Conservation (phyloP, 805 yeast species). For the Metschnikowia dekortorum region DNA sequence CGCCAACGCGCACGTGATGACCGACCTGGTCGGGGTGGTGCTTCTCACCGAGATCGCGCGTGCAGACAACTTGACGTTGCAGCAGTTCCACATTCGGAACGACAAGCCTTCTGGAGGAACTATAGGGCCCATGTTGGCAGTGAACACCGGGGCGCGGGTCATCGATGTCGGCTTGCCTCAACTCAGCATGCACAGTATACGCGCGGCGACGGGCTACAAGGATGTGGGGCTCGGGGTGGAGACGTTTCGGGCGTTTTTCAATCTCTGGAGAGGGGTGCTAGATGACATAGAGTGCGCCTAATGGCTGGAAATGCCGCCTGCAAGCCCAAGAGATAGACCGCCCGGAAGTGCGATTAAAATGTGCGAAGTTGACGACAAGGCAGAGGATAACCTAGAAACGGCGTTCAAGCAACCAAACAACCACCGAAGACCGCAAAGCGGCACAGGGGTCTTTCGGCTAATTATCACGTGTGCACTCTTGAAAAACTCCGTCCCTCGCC, state of each 20-base stretch:
- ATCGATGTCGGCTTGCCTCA: slow-evolving; percentile 41
- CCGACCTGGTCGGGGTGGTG: slow-evolving; percentile 29
- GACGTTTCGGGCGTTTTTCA: slow-evolving; percentile 29
- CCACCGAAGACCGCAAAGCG: too few species aligned
- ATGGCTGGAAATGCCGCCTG: not conserved
- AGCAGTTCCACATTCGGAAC: slow-evolving; percentile 38
- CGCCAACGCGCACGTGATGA: slow-evolving; percentile 34
- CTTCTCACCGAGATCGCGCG: slow-evolving; percentile 25
- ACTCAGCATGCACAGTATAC: slow-evolving; percentile 40
- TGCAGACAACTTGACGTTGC: slow-evolving; percentile 24
- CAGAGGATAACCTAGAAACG: not conserved
- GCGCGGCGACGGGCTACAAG: slow-evolving; percentile 35
- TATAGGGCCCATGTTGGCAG: slow-evolving; percentile 39
- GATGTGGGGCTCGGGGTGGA: slow-evolving; percentile 37
- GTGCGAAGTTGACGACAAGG: too few species aligned
- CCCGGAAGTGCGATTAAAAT: too few species aligned
- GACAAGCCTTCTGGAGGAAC: slow-evolving; percentile 41
- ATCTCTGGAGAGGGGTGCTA: slow-evolving; percentile 20
- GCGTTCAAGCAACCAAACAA: too few species aligned
- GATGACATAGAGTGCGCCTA: slow-evolving; percentile 8
- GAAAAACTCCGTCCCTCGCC: too few species aligned
- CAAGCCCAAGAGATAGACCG: not conserved
- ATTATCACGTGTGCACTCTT: too few species aligned
- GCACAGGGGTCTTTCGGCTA: too few species aligned
- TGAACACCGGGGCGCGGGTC: slow-evolving; percentile 32